phyloP scores from a whole-genome alignment of 2,329 filamentous ascomycete genomes.

The Bertia moriformis region DNA sequence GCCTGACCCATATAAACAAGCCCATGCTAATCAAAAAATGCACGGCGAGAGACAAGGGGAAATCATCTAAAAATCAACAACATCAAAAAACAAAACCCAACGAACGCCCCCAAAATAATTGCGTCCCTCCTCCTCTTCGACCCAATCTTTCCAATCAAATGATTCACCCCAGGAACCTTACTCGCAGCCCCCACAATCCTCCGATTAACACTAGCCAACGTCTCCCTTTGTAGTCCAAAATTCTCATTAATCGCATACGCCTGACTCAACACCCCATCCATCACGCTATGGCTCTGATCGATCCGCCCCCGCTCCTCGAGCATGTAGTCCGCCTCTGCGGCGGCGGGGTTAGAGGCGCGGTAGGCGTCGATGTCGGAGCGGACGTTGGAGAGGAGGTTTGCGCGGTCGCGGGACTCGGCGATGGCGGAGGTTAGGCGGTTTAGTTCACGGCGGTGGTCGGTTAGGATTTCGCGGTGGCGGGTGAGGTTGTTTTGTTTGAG shows the following conservation, averaged over 20 bases:
- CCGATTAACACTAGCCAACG: conserved; percentile 73
- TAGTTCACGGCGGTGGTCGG: conserved; percentile 75
- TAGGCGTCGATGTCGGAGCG: conserved; percentile 86
- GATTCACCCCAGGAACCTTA: conserved; percentile 85
- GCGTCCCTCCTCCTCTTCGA: conserved; percentile 90
- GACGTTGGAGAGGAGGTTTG: conserved; percentile 80
- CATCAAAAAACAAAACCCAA: conserved; percentile 80
- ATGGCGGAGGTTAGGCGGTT: conserved; percentile 60
- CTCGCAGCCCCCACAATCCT: conserved; percentile 79
- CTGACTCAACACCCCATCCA: conserved; percentile 81
- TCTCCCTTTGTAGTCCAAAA: conserved; percentile 77
- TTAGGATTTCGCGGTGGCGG: conserved; percentile 77
- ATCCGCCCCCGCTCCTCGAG: conserved; percentile 73
- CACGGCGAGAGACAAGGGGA: too few relatives aligned
- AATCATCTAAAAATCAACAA: conserved; percentile 65
- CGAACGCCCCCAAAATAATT: conserved; percentile 80
- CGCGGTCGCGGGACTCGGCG: conserved; percentile 65
- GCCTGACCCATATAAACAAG: too few relatives aligned
- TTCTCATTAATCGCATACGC: conserved; percentile 93
- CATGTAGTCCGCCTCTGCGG: conserved; percentile 92
- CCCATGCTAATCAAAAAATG: too few relatives aligned
- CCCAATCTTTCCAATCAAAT: conserved; percentile 80
- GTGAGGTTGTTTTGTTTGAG: conserved; percentile 95
- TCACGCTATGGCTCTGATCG: conserved; percentile 78
- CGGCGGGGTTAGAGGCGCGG: conserved; percentile 64